These are phyloP conservation scores for Rhypophila decipiens DNA, from an alignment of 495 filamentous ascomycete genomes.

Conservation along the genomic window DNA sequence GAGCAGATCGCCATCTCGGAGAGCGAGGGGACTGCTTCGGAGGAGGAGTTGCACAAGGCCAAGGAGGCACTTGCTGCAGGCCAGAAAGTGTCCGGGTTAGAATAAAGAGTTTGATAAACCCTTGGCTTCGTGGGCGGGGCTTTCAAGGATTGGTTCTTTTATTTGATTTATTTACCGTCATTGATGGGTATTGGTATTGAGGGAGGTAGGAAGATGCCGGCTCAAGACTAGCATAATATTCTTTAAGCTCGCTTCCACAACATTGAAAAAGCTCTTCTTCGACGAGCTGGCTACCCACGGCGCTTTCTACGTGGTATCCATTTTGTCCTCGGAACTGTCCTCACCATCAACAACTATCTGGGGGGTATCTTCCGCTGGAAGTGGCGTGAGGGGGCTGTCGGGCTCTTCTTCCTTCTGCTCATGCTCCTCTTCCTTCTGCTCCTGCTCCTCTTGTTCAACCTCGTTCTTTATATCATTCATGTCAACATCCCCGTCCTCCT, in stretches of 20 bases:
- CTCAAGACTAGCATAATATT: too few relatives aligned
- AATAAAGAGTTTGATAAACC: not conserved
- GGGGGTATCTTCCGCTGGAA: slow-evolving; percentile 40
- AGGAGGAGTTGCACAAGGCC: slow-evolving; percentile 57
- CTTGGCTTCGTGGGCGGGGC: not conserved
- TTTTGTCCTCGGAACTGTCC: slow-evolving; percentile 55
- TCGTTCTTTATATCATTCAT: slow-evolving; percentile 35
- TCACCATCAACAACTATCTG: slow-evolving; percentile 48
- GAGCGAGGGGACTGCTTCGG: slow-evolving; percentile 50
- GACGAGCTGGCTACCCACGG: too few relatives aligned
- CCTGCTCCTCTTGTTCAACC: slow-evolving; percentile 35
- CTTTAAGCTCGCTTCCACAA: too few relatives aligned
- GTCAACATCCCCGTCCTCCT: slow-evolving; percentile 60
- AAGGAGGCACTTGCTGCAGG: slow-evolving; percentile 42
- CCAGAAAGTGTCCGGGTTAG: slow-evolving; percentile 27
- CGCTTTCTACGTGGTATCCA: slow-evolving; percentile 58
- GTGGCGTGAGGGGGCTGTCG: slow-evolving; percentile 22
- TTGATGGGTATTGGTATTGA: too few relatives aligned
- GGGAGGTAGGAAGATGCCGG: too few relatives aligned
- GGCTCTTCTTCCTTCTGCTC: slow-evolving; percentile 35
- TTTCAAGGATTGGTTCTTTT: too few relatives aligned
- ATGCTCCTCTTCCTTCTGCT: slow-evolving; percentile 24
- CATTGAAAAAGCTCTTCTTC: too few relatives aligned
- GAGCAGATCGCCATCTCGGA: slow-evolving; percentile 46
- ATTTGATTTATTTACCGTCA: too few relatives aligned